A percentile compares a stretch with the other conserved stretches of the same genome.
Evolutionary conservation across 768 basidiomycete species (phyloP).

Genomic region (Rhizopogon vinicolor): DNA sequence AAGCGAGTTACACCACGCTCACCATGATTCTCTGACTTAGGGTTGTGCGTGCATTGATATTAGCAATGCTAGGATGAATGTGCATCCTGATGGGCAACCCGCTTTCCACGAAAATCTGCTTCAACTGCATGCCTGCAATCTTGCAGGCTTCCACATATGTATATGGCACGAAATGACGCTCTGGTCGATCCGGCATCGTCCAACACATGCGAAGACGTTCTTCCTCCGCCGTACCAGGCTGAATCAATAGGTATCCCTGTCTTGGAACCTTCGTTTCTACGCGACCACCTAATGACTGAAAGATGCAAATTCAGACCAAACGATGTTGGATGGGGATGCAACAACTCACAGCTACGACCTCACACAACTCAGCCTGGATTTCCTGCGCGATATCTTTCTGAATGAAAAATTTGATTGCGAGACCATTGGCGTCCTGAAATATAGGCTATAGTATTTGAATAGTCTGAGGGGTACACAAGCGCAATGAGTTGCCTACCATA

Average conservation of each 20-base stretch:
- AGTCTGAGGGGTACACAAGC: not conserved
- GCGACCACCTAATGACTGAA: constrained; percentile 66
- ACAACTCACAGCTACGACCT: constrained; percentile 58
- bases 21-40: constrained; percentile 73
- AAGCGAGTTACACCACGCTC: constrained; percentile 6
- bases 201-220: constrained; percentile 75
- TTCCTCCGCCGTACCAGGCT: constrained; percentile 64
- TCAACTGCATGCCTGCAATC: constrained; percentile 65
- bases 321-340: not conserved
- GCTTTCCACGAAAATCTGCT: constrained; percentile 71
- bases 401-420: constrained; percentile 79
- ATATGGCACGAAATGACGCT: constrained; percentile 74
- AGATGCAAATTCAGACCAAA: constrained; percentile 1
- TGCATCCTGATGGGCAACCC: constrained; percentile 68
- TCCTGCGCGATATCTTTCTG: constrained; percentile 73
- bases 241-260: constrained; percentile 68
- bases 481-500: not conserved
- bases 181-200: constrained; percentile 64
- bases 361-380: constrained; percentile 66
- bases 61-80: constrained; percentile 77
- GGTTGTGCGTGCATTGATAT: constrained; percentile 64
- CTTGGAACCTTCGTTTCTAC: constrained; percentile 78
- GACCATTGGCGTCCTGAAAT: constrained; percentile 63
- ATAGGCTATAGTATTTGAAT: constrained; percentile 43
- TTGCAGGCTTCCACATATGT: constrained; percentile 85